Conservation (phyloP, 352 stramenopile species). For the Globisporangium spiculum region DNA sequence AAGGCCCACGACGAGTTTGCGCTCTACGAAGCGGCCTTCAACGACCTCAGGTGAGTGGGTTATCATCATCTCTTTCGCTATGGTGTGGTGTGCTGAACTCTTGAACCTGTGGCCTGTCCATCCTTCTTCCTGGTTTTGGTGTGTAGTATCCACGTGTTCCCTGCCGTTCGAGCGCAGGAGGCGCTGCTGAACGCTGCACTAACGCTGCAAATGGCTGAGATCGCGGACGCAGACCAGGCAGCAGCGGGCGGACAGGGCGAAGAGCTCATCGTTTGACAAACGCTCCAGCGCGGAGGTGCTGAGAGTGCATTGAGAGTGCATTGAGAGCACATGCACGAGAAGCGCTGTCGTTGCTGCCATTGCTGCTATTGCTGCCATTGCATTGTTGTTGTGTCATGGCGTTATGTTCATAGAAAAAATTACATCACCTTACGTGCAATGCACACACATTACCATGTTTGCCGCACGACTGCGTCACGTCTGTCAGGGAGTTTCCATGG, state of each 20-base stretch:
- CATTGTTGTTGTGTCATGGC: neutral
- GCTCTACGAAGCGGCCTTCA: conserved; percentile 74
- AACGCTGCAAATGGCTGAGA: conserved; percentile 11
- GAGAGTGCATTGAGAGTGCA: too few species aligned
- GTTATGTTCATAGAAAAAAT: neutral
- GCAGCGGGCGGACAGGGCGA: neutral
- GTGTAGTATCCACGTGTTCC: conserved; percentile 21
- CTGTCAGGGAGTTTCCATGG: neutral
- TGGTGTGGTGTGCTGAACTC: neutral
- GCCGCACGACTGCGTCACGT: neutral
- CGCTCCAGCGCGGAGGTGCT: too few species aligned
- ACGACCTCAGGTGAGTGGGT: conserved; percentile 49
- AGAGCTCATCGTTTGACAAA: conserved; percentile 13
- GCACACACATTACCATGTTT: neutral
- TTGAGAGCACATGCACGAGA: too few species aligned
- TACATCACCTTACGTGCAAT: neutral
- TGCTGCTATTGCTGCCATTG: too few species aligned
- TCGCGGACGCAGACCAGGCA: neutral
- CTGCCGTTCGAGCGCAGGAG: neutral
- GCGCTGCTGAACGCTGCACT: conserved; percentile 15
- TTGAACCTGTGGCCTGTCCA: neutral
- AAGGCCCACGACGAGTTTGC: conserved; percentile 53
- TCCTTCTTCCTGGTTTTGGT: neutral
- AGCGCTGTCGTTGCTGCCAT: too few species aligned
- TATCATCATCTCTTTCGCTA: neutral